phyloP scores from a whole-genome alignment of 495 filamentous ascomycete species.

The Polyplosphaeria fusca region DNA sequence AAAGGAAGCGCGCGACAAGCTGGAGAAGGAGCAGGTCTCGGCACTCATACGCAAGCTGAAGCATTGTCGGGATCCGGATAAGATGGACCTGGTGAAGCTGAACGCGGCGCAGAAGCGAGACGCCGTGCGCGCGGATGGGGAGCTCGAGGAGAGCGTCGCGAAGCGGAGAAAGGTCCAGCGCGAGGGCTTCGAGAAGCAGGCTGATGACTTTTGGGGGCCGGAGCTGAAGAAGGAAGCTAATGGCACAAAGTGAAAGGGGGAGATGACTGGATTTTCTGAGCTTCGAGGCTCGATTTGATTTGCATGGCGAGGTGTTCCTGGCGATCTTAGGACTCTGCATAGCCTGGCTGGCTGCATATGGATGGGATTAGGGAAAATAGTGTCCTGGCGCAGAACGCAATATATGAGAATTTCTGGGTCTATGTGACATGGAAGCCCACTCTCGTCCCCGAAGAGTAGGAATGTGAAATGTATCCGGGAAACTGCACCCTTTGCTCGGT shows the following conservation, averaged over 20 bases:
- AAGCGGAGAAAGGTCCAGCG: slow-evolving; percentile 62
- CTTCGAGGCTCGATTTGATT: neutral
- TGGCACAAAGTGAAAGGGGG: neutral
- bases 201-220: slow-evolving; percentile 56
- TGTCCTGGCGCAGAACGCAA: no score
- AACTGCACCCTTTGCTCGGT: no score
- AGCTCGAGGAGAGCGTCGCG: slow-evolving; percentile 44
- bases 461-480: no score
- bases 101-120: slow-evolving; percentile 52
- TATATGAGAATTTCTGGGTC: no score
- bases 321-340: no score
- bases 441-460: no score
- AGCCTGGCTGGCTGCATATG: no score
- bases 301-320: no score
- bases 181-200: slow-evolving; percentile 48
- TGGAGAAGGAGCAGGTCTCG: slow-evolving; percentile 43
- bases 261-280: neutral
- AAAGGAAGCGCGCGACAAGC: slow-evolving; percentile 16
- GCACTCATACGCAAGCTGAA: slow-evolving; percentile 62
- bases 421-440: no score
- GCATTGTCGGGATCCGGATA: slow-evolving; percentile 70
- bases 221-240: slow-evolving; percentile 27
- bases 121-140: slow-evolving; percentile 39
- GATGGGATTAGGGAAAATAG: no score
- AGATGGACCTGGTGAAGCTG: slow-evolving; percentile 57